Conservation (phyloP, 345 rosid genomes). For the Populus pruinosa region DNA sequence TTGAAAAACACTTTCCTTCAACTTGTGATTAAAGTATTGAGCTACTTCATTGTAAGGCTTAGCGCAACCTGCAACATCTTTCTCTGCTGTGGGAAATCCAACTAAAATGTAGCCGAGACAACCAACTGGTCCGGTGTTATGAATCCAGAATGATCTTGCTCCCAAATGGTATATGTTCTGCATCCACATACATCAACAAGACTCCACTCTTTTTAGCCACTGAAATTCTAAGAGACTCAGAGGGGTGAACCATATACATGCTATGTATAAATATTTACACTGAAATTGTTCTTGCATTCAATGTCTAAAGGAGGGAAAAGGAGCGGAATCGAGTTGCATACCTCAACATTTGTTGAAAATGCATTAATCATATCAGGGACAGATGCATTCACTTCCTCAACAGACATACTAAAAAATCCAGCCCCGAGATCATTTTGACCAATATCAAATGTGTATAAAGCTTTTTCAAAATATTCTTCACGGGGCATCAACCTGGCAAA, state of each 20-base stretch:
- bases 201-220: constrained; percentile 27
- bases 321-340: background rate
- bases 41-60: constrained; percentile 44
- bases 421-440: constrained; percentile 56
- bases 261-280: background rate
- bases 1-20: constrained; percentile 30
- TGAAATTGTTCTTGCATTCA: background rate
- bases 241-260: background rate
- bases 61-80: constrained; percentile 47
- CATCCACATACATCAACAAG: background rate
- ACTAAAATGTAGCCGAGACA: constrained; percentile 45
- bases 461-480: constrained; percentile 6
- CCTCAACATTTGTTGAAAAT: constrained; percentile 38
- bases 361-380: constrained; percentile 39
- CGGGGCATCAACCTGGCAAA: too few relatives aligned
- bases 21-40: constrained; percentile 38
- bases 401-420: constrained; percentile 22
- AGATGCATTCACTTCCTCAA: constrained; percentile 37
- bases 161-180: constrained; percentile 41
- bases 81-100: constrained; percentile 14
- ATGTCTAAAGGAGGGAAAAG: background rate
- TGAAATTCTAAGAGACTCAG: background rate
- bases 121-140: constrained; percentile 68
- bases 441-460: constrained; percentile 49
- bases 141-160: constrained; percentile 62